Base-by-base conservation (phyloP, 352 stramenopile species). In the Phytophthora gonapodyides region DNA sequence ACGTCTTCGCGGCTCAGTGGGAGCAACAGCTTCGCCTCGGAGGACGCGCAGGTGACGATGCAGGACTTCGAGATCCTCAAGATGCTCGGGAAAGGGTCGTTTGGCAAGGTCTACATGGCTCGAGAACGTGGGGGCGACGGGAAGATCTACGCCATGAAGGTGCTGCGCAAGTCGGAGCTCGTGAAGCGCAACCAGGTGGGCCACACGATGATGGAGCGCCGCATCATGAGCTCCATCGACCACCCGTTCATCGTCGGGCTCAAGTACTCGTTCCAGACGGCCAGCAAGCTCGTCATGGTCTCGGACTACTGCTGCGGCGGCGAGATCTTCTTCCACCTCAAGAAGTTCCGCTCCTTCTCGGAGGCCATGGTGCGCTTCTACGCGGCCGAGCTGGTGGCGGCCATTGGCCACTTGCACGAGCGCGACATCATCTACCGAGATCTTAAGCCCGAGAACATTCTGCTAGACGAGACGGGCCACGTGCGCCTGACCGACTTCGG, bases 31-130 rank as follows among this genome's bases (percentile, higher is more conserved):
- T 56, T 67, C 37, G 48, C 35, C 1, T 56, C 55, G 41, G 64
- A 76, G 30, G 69, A 76, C 12, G 33, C 54, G 24, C 55, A 82
- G 15, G 76, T 95, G 36, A 76, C 69, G 2, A 89, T 92, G 78
- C 71, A 80, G 49, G 89, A 96, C 63, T 99, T 99, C 75, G 95
- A 98, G 62, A 97, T 99, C 54, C 85, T 99, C 30, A 98, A 98
- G 73, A 97, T 99, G 75, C 96, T 99, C 65, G 97, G 97, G 37
- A 99, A 99, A 66, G 96, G 96, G 30, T 98, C 87, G 6, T 98
- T 98, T 74, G 95, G 94, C 67, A 98, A 99, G 68, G 97, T 99
- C 30, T 99, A 99, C 73, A 90, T 99, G 48, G 97, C 98, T 7
- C 83, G 88, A 50, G 91, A 98, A 63, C 92, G 93, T 34, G 57